phyloP scores from a whole-genome alignment of 2,329 filamentous ascomycete genomes.

The Fusarium goolgardi region DNA sequence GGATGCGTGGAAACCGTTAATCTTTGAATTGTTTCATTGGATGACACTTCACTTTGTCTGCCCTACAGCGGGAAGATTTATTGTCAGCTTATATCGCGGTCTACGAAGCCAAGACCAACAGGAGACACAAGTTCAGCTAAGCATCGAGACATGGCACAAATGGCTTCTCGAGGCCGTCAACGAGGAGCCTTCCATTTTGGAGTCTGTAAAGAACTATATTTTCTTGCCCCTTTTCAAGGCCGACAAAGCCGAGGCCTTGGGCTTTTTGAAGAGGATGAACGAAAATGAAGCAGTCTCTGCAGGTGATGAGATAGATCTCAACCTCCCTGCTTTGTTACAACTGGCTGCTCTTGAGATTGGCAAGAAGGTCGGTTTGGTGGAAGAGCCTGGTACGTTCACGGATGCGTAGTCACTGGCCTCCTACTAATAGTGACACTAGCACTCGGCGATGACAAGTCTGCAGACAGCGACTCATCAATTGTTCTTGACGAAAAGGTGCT shows the following conservation, averaged over 20 bases:
- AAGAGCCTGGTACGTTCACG: slow-evolving; percentile 67
- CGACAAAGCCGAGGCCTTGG: slow-evolving; percentile 64
- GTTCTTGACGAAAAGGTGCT: slow-evolving; percentile 59
- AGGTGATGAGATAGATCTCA: slow-evolving; percentile 59
- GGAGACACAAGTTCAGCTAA: slow-evolving; percentile 45
- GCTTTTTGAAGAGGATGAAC: slow-evolving; percentile 70
- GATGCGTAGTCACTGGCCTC: background rate
- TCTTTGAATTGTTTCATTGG: slow-evolving; percentile 64
- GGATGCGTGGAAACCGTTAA: slow-evolving; percentile 63
- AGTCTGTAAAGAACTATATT: slow-evolving; percentile 73
- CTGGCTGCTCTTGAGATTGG: slow-evolving; percentile 76
- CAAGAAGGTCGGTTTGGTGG: slow-evolving; percentile 76
- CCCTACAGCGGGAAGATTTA: slow-evolving; percentile 69
- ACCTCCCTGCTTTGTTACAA: slow-evolving; percentile 68
- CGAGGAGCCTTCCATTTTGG: slow-evolving; percentile 64
- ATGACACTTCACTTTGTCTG: slow-evolving; percentile 68
- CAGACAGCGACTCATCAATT: slow-evolving; percentile 46
- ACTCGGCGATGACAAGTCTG: slow-evolving; percentile 39
- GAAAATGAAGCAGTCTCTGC: slow-evolving; percentile 60
- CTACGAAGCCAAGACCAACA: slow-evolving; percentile 52
- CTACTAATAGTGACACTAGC: slow-evolving; percentile 44
- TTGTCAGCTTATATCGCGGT: slow-evolving; percentile 66
- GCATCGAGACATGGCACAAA: slow-evolving; percentile 62
- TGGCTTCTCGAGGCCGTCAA: slow-evolving; percentile 66
- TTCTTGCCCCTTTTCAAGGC: slow-evolving; percentile 71